Evolutionary conservation across 1,284 basidiomycete species (phyloP).

Genomic region (Cutaneotrichosporon dermatis): DNA sequence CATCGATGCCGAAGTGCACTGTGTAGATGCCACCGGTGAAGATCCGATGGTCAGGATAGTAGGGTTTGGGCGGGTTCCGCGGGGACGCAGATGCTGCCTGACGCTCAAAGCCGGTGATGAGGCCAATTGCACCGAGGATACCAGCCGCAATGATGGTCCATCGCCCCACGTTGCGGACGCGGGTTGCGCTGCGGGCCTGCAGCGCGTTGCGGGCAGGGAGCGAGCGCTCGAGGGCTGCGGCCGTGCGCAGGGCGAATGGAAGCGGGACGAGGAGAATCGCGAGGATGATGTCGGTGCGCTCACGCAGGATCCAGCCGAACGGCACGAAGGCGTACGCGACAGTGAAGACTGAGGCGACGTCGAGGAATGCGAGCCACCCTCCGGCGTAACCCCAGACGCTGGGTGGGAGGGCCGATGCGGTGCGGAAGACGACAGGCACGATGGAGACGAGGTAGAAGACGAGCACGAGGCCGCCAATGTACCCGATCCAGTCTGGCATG

Average conservation of each 20-base stretch:
- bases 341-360: conserved; percentile 70
- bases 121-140: conserved; percentile 16
- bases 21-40: conserved; percentile 92
- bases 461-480: conserved; percentile 63
- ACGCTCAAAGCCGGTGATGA: conserved; percentile 8
- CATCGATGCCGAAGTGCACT: conserved; percentile 81
- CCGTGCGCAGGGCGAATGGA: conserved; percentile 11
- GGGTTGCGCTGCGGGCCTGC: conserved; percentile 13
- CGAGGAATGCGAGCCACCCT: conserved; percentile 62
- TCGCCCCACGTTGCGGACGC: conserved; percentile 18
- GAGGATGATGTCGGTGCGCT: conserved; percentile 65
- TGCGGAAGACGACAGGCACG: conserved; percentile 57
- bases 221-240: background rate
- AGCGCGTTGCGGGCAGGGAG: conserved; percentile 21
- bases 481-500: conserved; percentile 69
- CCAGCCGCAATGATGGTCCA: conserved; percentile 43
- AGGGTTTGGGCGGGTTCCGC: conserved; percentile 52
- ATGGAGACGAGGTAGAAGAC: conserved; percentile 66
- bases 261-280: conserved; percentile 24
- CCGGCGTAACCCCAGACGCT: conserved; percentile 59
- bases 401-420: conserved; percentile 40
- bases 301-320: conserved; percentile 70
- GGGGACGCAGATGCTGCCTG: background rate
- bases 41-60: conserved; percentile 60
- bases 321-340: conserved; percentile 94